Conservation (phyloP, 2,329 filamentous ascomycete species). For the Coniochaeta hoffmannii region DNA sequence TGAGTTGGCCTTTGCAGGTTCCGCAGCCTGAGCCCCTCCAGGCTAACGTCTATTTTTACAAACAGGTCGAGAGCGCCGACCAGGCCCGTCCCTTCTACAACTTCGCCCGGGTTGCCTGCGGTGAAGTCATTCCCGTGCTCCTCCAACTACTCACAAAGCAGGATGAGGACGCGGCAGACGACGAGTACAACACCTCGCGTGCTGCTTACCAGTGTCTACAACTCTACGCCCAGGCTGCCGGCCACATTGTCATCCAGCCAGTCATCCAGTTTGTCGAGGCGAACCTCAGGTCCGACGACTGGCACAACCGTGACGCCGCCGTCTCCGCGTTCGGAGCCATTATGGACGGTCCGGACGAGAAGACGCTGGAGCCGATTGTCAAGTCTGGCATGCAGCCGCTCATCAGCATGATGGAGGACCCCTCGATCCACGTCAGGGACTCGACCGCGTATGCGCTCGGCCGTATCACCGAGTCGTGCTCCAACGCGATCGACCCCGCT, state of each 20-base stretch:
- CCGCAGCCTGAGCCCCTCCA: neutral
- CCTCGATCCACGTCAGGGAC: slow-evolving; percentile 83
- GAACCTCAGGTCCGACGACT: slow-evolving; percentile 85
- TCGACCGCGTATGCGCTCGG: slow-evolving; percentile 94
- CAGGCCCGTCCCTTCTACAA: slow-evolving; percentile 92
- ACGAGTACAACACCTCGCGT: slow-evolving; percentile 94
- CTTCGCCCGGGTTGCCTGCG: slow-evolving; percentile 86
- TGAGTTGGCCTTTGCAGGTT: neutral
- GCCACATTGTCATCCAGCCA: slow-evolving; percentile 72
- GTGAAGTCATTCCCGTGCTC: slow-evolving; percentile 89
- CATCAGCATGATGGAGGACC: slow-evolving; percentile 87
- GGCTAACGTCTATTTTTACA: slow-evolving; percentile 17
- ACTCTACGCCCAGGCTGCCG: slow-evolving; percentile 89
- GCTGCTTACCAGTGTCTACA: slow-evolving; percentile 95
- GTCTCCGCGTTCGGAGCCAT: slow-evolving; percentile 97
- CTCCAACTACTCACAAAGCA: slow-evolving; percentile 88
- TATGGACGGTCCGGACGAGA: slow-evolving; percentile 96
- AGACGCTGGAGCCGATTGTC: slow-evolving; percentile 84
- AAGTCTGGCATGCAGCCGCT: slow-evolving; percentile 91
- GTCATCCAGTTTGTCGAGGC: slow-evolving; percentile 88
- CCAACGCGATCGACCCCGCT: slow-evolving; percentile 80
- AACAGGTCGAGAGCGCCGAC: slow-evolving; percentile 60
- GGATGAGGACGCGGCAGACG: slow-evolving; percentile 92
- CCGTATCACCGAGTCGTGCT: slow-evolving; percentile 89
- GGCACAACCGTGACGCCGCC: slow-evolving; percentile 90